Conservation (phyloP, 345 rosid genomes). For the Arabidopsis thaliana region TAIR10.1 NC_003074.8:17190501-17191000, state of each 20-base stretch:
- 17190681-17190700: constrained; percentile 1
- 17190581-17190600: not conserved
- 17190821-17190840: not conserved
- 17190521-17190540: not conserved
- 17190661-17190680: constrained; percentile 34
- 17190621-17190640: constrained; percentile 14
- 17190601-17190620: too few species aligned
- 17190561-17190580: not conserved
- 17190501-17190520: not conserved
- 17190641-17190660: constrained; percentile 33
- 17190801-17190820: constrained; percentile 54
- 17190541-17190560: not conserved
- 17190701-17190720: constrained; percentile 19
- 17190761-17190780: constrained; percentile 63
- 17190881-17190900: not conserved
- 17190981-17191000: too few species aligned
- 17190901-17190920: too few species aligned
- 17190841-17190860: constrained; percentile 19
- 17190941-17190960: not conserved
- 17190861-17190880: not conserved
- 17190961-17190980: not conserved
- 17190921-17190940: not conserved
- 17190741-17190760: constrained; percentile 50
- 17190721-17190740: constrained; percentile 31
- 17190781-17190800: constrained; percentile 64